A percentile compares a stretch with the other conserved stretches of the same genome.
Evolutionary conservation across 768 basidiomycete genomes (phyloP).

Genomic region (Leccinum longicurvipes): DNA sequence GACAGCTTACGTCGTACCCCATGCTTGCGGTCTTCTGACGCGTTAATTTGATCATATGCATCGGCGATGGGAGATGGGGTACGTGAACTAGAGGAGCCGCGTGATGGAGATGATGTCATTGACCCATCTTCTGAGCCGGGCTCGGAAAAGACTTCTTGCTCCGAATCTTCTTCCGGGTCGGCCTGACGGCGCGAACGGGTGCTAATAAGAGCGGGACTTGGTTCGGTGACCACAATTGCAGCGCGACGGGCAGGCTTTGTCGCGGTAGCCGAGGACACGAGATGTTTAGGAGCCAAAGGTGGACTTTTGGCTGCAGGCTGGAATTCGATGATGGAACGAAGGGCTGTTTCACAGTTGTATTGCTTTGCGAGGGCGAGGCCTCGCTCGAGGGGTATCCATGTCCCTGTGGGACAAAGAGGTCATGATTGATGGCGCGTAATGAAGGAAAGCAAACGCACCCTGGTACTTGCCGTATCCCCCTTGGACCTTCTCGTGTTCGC

Average conservation of each 20-base stretch:
- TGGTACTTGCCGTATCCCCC: slow-evolving; percentile 99
- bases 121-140: slow-evolving; percentile 84
- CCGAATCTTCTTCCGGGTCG: slow-evolving; percentile 54
- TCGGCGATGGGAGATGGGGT: slow-evolving; percentile 86
- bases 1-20: slow-evolving; percentile 46
- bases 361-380: slow-evolving; percentile 84
- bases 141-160: slow-evolving; percentile 59
- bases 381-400: slow-evolving; percentile 96
- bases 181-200: slow-evolving; percentile 60
- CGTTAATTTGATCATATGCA: slow-evolving; percentile 31
- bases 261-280: slow-evolving; percentile 65
- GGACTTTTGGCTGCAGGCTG: slow-evolving; percentile 86
- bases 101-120: slow-evolving; percentile 87
- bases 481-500: slow-evolving; percentile 98
- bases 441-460: slow-evolving; percentile 51
- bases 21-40: slow-evolving; percentile 29
- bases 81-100: slow-evolving; percentile 82
- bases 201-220: slow-evolving; percentile 28
- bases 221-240: slow-evolving; percentile 14
- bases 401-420: slow-evolving; percentile 54
- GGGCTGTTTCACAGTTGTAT: slow-evolving; percentile 83
- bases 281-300: slow-evolving; percentile 94
- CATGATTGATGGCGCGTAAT: neutral
- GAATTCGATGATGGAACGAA: slow-evolving; percentile 95
- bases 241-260: slow-evolving; percentile 29